Conservation (phyloP, 257 asterid genomes). For the Coffea canephora region DNA sequence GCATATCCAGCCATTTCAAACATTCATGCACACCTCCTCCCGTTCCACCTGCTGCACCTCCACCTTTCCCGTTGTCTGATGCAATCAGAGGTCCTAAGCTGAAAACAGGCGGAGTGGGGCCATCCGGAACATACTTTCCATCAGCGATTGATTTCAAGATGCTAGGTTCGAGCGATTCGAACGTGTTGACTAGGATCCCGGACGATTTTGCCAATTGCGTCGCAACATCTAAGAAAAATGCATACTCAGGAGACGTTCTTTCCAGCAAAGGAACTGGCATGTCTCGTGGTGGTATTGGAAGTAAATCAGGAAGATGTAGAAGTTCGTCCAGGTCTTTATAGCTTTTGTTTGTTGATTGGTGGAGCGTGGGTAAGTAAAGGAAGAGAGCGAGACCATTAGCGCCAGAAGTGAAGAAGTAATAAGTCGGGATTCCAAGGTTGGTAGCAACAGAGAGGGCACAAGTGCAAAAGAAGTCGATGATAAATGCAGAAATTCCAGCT, state of each 20-base stretch:
- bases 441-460: slow-evolving; percentile 28
- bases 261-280: slow-evolving; percentile 35
- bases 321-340: slow-evolving; percentile 39
- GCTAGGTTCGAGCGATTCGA: slow-evolving; percentile 35
- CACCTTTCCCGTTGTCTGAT: background rate
- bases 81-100: slow-evolving; percentile 58
- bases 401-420: slow-evolving; percentile 52
- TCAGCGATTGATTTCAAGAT: slow-evolving; percentile 33
- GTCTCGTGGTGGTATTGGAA: slow-evolving; percentile 42
- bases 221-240: slow-evolving; percentile 22
- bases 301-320: slow-evolving; percentile 42
- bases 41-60: slow-evolving; percentile 7
- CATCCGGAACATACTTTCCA: slow-evolving; percentile 40
- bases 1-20: slow-evolving; percentile 55
- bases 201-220: slow-evolving; percentile 9
- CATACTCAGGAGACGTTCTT: slow-evolving; percentile 28
- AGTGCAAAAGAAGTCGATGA: slow-evolving; percentile 63
- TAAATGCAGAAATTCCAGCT: slow-evolving; percentile 34
- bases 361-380: slow-evolving; percentile 29
- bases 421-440: slow-evolving; percentile 35
- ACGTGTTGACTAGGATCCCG: slow-evolving; percentile 52
- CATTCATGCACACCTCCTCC: slow-evolving; percentile 32
- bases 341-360: slow-evolving; percentile 26
- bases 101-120: slow-evolving; percentile 49
- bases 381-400: slow-evolving; percentile 29